Evolutionary conservation across 768 basidiomycete genomes (phyloP).

Genomic region (Candolleomyces efflorescens): DNA sequence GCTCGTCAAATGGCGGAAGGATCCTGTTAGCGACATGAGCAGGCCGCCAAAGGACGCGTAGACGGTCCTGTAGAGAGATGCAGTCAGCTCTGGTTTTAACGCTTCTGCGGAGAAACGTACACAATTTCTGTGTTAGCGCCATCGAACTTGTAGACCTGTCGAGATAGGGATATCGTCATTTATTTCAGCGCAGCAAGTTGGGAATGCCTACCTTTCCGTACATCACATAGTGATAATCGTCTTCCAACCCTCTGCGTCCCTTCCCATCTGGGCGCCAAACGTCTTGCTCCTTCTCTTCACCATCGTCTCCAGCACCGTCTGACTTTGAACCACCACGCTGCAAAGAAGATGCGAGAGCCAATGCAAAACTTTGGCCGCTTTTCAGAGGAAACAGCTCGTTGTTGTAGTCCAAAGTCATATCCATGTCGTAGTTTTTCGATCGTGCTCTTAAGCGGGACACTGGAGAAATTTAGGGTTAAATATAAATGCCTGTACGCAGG

Average conservation of each 20-base stretch:
- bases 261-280: conserved; percentile 86
- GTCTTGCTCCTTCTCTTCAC: conserved; percentile 64
- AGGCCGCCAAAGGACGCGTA: conserved; percentile 97
- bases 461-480: conserved; percentile 26
- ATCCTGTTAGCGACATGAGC: conserved; percentile 90
- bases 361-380: conserved; percentile 66
- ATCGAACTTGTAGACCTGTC: conserved; percentile 95
- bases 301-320: conserved; percentile 47
- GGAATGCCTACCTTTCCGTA: conserved; percentile 78
- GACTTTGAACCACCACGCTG: conserved; percentile 48
- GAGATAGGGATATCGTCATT: background rate
- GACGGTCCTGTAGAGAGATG: conserved; percentile 59
- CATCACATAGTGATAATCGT: conserved; percentile 99
- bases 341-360: conserved; percentile 83
- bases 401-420: conserved; percentile 92
- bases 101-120: conserved; percentile 43
- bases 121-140: conserved; percentile 79
- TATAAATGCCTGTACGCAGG: conserved; percentile 4
- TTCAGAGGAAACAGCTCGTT: conserved; percentile 81
- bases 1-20: conserved; percentile 85
- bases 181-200: background rate
- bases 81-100: conserved; percentile 8
- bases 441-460: conserved; percentile 89
- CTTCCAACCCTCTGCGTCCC: conserved; percentile 77
- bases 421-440: conserved; percentile 91